Evolutionary conservation across 352 stramenopile genomes (phyloP).

Genomic region (Globisporangium ultimum): DNA sequence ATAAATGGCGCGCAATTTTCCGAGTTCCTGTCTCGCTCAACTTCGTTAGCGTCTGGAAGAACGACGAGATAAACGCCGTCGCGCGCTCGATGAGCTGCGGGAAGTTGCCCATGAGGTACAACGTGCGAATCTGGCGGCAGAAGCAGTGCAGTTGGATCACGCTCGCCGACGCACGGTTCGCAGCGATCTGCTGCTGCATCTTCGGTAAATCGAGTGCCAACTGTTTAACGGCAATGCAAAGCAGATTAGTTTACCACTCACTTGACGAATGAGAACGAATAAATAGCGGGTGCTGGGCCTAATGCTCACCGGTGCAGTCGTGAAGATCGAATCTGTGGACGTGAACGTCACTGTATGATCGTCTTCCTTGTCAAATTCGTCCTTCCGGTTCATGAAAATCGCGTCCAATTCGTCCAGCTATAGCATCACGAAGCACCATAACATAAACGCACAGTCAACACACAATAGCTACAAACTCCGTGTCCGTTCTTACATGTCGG

Average conservation of each 20-base stretch:
- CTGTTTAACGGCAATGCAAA: slow-evolving; percentile 20
- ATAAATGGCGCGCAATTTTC: slow-evolving; percentile 39
- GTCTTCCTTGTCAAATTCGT: slow-evolving; percentile 23
- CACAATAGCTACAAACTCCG: neutral
- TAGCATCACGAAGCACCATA: neutral
- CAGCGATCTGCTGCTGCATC: slow-evolving; percentile 49
- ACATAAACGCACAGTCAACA: neutral
- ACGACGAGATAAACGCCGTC: slow-evolving; percentile 51
- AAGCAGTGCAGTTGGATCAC: slow-evolving; percentile 77
- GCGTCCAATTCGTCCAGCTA: slow-evolving; percentile 81
- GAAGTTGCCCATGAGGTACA: slow-evolving; percentile 74
- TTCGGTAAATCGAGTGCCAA: slow-evolving; percentile 51
- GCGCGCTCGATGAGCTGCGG: slow-evolving; percentile 54
- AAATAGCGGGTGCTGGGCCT: neutral
- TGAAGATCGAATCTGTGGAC: slow-evolving; percentile 48
- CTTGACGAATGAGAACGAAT: neutral
- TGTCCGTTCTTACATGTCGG: slow-evolving; percentile 50
- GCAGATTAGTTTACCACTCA: neutral
- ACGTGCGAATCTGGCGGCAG: slow-evolving; percentile 66
- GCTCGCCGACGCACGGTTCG: slow-evolving; percentile 42
- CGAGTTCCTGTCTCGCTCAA: slow-evolving; percentile 13
- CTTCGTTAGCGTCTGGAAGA: slow-evolving; percentile 34
- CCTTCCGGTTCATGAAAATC: slow-evolving; percentile 51
- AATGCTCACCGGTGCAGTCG: slow-evolving; percentile 45
- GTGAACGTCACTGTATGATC: slow-evolving; percentile 19